Evolutionary conservation across 1,284 basidiomycete species (phyloP), one percentile per base, ranked within the genome.

Genomic region (Ceratobasidium sp.): DNA sequence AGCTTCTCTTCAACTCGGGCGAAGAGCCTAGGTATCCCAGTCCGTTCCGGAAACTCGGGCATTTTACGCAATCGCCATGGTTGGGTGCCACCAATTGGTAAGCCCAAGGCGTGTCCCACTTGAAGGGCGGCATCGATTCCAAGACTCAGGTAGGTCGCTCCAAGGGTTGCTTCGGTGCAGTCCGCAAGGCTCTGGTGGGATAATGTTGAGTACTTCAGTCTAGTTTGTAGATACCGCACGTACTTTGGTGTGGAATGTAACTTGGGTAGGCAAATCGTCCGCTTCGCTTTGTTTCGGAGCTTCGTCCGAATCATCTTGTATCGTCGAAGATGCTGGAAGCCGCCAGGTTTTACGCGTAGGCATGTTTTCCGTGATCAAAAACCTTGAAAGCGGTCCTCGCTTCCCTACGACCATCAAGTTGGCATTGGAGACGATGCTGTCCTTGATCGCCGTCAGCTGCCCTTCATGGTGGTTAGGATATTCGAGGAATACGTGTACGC

Each of bases 161-260:
- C 95, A 0, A 96, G 84, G 1, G 89, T 86, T 0, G 95, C 91
- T 82, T 96, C 95, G 89, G 95, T 92, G 80, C 92, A 93, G 81
- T 96, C 95, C 80, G 93, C 77, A 95, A 83, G 81, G 92, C 91
- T 77, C 93, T 84, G 49, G 92, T 86, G 2, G 91, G 88, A 78
- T 90, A 88, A 64, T 82, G 71, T 22, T 83, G 75, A 85, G 84
- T 51, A 81, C 80, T 51, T 77, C 19, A 25, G 19, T 29, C 22
- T 37, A 19, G 9, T 37, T 49, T 7, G 22, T 13, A 3, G 19
- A 49, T 52, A 25, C 6, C 15, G 13, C 76, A 17, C 84, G 82
- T 40, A 83, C 85, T 56, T 81, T 81, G 15, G 80, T 80, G 59
- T 78, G 70, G 43, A 71, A 77, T 85, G 81, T 74, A 79, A 77